Conservation (phyloP, 225 moss, liverwort and hornwort species). For the Pseudoscleropodium purum region DNA sequence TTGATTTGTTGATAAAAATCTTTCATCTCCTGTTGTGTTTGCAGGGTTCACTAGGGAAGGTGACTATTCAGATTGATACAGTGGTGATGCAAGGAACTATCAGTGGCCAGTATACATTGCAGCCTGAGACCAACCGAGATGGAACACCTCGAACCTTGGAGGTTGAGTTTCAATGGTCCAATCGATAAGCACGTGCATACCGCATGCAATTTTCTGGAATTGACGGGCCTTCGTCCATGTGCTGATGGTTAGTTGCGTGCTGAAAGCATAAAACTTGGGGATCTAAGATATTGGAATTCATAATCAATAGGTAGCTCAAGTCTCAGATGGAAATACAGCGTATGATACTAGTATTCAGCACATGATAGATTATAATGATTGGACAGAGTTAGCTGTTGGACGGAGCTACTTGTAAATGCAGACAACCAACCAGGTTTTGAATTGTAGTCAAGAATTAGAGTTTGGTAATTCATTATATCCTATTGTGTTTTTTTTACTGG, state of each 20-base stretch:
- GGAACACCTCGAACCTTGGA: conserved; percentile 84
- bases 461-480: conserved; percentile 12
- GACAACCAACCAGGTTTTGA: conserved; percentile 13
- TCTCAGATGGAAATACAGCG: neutral
- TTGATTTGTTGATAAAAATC: neutral
- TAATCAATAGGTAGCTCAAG: neutral
- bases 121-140: conserved; percentile 91
- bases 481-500: neutral
- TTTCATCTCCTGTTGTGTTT: neutral
- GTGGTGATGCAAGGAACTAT: conserved; percentile 87
- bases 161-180: conserved; percentile 99
- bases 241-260: conserved; percentile 3
- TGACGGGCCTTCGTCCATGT: neutral
- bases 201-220: neutral
- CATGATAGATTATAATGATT: neutral
- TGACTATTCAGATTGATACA: conserved; percentile 92
- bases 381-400: conserved; percentile 6
- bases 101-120: conserved; percentile 76
- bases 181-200: conserved; percentile 38
- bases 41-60: conserved; percentile 94
- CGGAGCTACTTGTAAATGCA: conserved; percentile 21
- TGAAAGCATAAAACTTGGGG: conserved; percentile 5
- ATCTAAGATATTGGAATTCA: neutral
- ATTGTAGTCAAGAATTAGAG: conserved; percentile 13
- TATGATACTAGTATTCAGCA: neutral